Conservation (phyloP, 257 asterid species). For the Rauvolfia tetraphylla region DNA sequence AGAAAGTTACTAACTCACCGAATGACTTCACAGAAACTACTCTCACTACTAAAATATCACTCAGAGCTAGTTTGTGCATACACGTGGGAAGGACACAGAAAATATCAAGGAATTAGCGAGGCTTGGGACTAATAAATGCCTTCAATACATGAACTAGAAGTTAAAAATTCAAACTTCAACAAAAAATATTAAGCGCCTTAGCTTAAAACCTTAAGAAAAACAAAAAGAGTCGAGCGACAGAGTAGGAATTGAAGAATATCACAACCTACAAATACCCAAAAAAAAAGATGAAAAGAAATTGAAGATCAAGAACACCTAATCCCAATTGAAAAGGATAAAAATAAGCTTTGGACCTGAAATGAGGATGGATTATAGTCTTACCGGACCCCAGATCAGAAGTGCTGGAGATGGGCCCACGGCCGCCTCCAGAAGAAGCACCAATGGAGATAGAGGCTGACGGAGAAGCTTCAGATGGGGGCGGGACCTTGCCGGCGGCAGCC, state of each 20-base stretch:
- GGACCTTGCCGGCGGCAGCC: conserved; percentile 31
- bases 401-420: conserved; percentile 41
- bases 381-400: conserved; percentile 88
- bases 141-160: conserved; percentile 14
- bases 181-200: neutral
- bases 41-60: conserved; percentile 4
- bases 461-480: conserved; percentile 55
- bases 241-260: neutral
- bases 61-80: neutral
- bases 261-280: neutral
- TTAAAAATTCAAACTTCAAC: conserved; percentile 5
- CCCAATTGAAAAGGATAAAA: neutral
- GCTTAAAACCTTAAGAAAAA: neutral
- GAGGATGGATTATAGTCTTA: conserved; percentile 25
- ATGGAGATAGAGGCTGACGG: conserved; percentile 50
- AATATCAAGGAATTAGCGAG: neutral
- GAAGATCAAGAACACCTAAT: conserved; percentile 4
- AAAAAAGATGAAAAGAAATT: neutral
- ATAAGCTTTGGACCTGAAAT: neutral
- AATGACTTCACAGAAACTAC: conserved; percentile 10
- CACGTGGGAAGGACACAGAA: neutral
- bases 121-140: conserved; percentile 6
- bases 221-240: neutral
- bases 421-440: conserved; percentile 44
- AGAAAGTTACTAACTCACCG: conserved; percentile 13